Evolutionary conservation across 2,329 filamentous ascomycete genomes (phyloP).

Genomic region (Colletotrichum salicis): DNA sequence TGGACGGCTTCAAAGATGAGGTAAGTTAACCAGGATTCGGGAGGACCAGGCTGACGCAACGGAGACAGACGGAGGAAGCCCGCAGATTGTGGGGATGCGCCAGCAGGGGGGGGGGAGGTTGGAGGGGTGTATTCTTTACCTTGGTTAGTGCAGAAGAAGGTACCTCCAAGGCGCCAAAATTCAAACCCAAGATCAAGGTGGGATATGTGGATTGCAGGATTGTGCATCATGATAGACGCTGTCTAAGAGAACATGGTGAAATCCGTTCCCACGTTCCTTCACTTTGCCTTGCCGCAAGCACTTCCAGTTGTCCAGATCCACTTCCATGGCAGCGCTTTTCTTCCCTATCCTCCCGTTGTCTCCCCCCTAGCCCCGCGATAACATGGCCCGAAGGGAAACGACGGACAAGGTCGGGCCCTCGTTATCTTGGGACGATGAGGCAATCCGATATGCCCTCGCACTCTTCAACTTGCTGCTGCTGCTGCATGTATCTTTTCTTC

Average conservation of each 20-base stretch:
- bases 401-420: conserved; percentile 16
- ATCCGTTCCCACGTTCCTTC: neutral
- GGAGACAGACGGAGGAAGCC: conserved; percentile 28
- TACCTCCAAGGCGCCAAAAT: too few species aligned
- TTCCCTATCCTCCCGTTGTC: neutral
- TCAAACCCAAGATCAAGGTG: too few species aligned
- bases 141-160: too few species aligned
- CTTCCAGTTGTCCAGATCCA: neutral
- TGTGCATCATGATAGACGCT: neutral
- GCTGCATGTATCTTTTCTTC: neutral
- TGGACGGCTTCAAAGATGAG: conserved; percentile 2
- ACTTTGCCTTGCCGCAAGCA: neutral
- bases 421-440: conserved; percentile 33
- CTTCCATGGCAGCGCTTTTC: neutral
- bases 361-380: conserved; percentile 5
- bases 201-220: neutral
- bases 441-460: conserved; percentile 23
- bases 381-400: conserved; percentile 13
- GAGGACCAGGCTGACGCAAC: conserved; percentile 28
- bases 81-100: conserved; percentile 26
- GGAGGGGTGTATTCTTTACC: neutral
- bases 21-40: conserved; percentile 31
- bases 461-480: neutral
- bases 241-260: neutral
- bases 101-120: neutral